These are phyloP conservation scores for Furcasterigmium sp. DNA, from an alignment of 2,329 filamentous ascomycete genomes.

Conservation along the genomic window DNA sequence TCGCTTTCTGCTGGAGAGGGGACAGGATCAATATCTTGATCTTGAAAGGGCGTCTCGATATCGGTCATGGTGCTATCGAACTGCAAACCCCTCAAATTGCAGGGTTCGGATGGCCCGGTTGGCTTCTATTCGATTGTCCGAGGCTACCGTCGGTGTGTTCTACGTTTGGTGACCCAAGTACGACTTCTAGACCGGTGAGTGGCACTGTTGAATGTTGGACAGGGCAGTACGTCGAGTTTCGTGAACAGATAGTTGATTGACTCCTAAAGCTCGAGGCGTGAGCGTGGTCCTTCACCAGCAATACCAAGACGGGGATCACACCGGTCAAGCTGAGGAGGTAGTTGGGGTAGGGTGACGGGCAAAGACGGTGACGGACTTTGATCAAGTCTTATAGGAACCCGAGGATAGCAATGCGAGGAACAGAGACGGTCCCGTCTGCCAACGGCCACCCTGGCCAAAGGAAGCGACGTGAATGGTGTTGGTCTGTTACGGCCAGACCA, in stretches of 20 bases:
- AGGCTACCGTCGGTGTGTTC: too few relatives aligned
- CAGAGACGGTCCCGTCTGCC: constrained; percentile 10
- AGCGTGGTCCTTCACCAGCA: not conserved
- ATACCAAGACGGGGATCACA: not conserved
- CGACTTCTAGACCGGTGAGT: too few relatives aligned
- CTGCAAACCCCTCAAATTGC: too few relatives aligned
- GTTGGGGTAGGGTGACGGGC: constrained; percentile 3
- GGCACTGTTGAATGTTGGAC: too few relatives aligned
- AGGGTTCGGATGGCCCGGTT: too few relatives aligned
- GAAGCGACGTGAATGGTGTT: constrained; percentile 8
- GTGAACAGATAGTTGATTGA: not conserved
- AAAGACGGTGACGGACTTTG: constrained; percentile 10
- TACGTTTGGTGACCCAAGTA: too few relatives aligned
- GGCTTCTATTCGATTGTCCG: too few relatives aligned
- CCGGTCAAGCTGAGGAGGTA: not conserved
- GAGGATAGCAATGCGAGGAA: not conserved
- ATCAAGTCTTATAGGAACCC: constrained; percentile 12
- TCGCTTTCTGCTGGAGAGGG: constrained; percentile 5
- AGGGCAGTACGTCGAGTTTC: too few relatives aligned
- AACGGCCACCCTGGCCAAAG: constrained; percentile 22
- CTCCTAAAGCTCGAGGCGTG: not conserved
- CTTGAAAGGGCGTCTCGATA: constrained; percentile 14
- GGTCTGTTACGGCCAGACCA: not conserved
- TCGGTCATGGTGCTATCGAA: constrained; percentile 15
- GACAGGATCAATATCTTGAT: constrained; percentile 24